phyloP scores from a whole-genome alignment of 148 eudicot genomes.

The Nepenthes mirabilis region DNA sequence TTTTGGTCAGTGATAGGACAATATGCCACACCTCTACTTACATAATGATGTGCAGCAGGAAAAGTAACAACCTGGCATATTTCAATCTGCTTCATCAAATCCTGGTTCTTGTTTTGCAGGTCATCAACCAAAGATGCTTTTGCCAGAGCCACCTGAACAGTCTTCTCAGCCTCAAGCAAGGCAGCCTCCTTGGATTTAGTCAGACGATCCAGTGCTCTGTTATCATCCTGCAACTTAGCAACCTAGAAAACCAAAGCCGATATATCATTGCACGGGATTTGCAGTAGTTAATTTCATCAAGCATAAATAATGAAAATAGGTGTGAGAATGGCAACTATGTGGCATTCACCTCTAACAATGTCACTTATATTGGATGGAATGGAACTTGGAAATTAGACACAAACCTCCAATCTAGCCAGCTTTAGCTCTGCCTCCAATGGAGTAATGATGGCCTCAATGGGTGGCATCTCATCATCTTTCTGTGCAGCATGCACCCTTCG shows the following conservation, averaged over 20 bases:
- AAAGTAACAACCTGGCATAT: slow-evolving; percentile 74
- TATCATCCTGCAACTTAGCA: slow-evolving; percentile 83
- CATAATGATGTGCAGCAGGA: background rate
- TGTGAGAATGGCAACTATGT: too few relatives aligned
- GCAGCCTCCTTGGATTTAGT: slow-evolving; percentile 97
- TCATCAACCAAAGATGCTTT: slow-evolving; percentile 95
- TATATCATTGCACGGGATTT: slow-evolving; percentile 4
- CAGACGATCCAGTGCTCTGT: slow-evolving; percentile 85
- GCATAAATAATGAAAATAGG: too few relatives aligned
- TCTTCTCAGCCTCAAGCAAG: slow-evolving; percentile 77
- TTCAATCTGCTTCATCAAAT: slow-evolving; percentile 84
- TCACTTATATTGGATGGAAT: background rate
- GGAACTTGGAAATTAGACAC: slow-evolving; percentile 1
- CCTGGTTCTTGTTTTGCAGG: slow-evolving; percentile 88
- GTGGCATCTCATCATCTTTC: slow-evolving; percentile 93
- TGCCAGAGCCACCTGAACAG: slow-evolving; percentile 69
- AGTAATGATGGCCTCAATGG: slow-evolving; percentile 88
- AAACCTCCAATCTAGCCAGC: slow-evolving; percentile 71
- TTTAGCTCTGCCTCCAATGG: slow-evolving; percentile 95
- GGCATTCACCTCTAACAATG: too few relatives aligned
- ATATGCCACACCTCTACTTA: background rate
- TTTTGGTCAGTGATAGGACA: background rate
- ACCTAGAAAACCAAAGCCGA: slow-evolving; percentile 33
- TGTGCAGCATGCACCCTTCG: slow-evolving; percentile 96
- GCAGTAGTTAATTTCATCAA: background rate